A percentile compares a stretch with the other conserved stretches of the same genome.
Evolutionary conservation across 306 rosid species (phyloP).

Genomic region (Quercus agrifolia): DNA sequence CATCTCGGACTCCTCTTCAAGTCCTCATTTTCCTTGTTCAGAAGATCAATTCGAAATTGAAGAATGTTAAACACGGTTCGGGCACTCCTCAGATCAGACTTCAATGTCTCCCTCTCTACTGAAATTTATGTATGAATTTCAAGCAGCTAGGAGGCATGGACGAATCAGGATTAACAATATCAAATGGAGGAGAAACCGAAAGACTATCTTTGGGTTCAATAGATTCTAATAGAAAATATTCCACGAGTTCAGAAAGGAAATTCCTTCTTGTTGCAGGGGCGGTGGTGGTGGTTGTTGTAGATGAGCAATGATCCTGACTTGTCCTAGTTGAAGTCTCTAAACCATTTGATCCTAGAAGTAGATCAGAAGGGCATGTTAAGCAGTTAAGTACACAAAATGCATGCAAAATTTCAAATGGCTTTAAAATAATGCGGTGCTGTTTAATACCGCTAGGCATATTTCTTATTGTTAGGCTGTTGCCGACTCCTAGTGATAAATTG

Average conservation of each 20-base stretch:
- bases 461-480: no score
- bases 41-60: conserved; percentile 57
- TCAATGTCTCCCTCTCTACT: conserved; percentile 72
- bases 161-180: conserved; percentile 35
- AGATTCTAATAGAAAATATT: conserved; percentile 76
- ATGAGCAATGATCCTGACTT: conserved; percentile 69
- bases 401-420: no score
- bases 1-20: conserved; percentile 42
- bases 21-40: conserved; percentile 65
- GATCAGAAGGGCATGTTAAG: no score
- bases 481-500: no score
- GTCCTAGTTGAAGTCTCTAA: conserved; percentile 57
- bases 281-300: conserved; percentile 51
- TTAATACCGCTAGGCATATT: no score
- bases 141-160: conserved; percentile 63
- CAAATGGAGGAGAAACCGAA: conserved; percentile 38
- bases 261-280: conserved; percentile 49
- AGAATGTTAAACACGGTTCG: conserved; percentile 83
- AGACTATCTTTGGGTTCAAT: conserved; percentile 60
- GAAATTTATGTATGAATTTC: conserved; percentile 61
- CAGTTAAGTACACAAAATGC: no score
- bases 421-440: no score
- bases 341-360: conserved; percentile 29
- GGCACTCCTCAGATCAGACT: conserved; percentile 84
- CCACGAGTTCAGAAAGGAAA: conserved; percentile 85